Percentiles rank a stretch among this genome's conserved stretches.
phyloP scores from a whole-genome alignment of 805 yeast species.

The Ogataea degrootiae region DNA sequence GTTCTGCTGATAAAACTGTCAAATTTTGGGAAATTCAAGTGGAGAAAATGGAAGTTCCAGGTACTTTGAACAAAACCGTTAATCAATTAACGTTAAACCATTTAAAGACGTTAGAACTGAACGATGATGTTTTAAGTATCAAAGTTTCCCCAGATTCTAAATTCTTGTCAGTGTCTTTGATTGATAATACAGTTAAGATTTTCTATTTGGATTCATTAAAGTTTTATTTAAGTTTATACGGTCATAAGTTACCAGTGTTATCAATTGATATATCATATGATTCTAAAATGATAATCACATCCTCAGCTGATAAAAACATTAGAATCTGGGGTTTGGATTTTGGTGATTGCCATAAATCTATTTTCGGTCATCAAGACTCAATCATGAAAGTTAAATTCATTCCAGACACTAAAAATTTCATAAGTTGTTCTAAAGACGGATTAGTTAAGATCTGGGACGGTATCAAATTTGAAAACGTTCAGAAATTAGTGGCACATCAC shows the following conservation, averaged over 20 bases:
- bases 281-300: constrained; percentile 80
- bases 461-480: constrained; percentile 90
- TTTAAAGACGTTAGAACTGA: constrained; percentile 75
- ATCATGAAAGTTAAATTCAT: constrained; percentile 84
- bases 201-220: constrained; percentile 84
- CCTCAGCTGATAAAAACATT: constrained; percentile 96
- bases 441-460: constrained; percentile 97
- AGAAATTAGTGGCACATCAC: constrained; percentile 80
- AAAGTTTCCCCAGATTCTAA: constrained; percentile 75
- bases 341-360: constrained; percentile 97
- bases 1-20: constrained; percentile 87
- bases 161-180: constrained; percentile 73
- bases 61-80: constrained; percentile 44
- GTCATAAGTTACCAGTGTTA: constrained; percentile 93
- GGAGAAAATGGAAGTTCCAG: constrained; percentile 64
- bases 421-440: constrained; percentile 87
- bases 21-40: constrained; percentile 85
- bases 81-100: constrained; percentile 61
- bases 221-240: constrained; percentile 84
- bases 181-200: constrained; percentile 94
- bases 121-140: constrained; percentile 80
- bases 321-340: constrained; percentile 98
- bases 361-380: constrained; percentile 95
- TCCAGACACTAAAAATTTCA: constrained; percentile 83
- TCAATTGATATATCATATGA: constrained; percentile 89